Evolutionary conservation across 345 rosid genomes (phyloP).

Genomic region (Dipteronia sinensis): DNA sequence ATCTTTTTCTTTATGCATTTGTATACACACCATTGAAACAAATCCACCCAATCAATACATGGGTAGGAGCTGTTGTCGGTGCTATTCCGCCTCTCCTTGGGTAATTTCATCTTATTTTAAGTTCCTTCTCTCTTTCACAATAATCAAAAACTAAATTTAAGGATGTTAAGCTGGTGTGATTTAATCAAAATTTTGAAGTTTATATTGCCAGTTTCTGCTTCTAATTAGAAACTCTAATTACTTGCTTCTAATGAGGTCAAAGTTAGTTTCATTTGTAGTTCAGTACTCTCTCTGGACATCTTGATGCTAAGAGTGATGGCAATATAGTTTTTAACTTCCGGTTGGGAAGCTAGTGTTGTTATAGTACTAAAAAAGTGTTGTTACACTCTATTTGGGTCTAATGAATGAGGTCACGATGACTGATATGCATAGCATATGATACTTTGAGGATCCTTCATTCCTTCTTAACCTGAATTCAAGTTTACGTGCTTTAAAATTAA

Average conservation of each 20-base stretch:
- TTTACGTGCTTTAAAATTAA: not conserved
- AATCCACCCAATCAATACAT: slow-evolving; percentile 93
- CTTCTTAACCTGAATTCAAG: not conserved
- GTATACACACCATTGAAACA: slow-evolving; percentile 91
- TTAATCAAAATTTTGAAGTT: not conserved
- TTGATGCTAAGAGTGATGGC: not conserved
- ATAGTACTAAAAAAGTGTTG: not conserved
- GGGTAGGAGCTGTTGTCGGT: slow-evolving; percentile 99
- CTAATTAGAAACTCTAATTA: not conserved
- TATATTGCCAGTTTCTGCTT: not conserved
- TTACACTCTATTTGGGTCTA: not conserved
- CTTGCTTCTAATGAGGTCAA: not conserved
- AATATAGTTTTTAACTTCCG: not conserved
- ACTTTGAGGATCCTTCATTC: not conserved
- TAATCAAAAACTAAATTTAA: not conserved
- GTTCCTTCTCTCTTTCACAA: not conserved
- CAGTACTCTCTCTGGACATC: not conserved
- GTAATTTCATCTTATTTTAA: slow-evolving; percentile 41
- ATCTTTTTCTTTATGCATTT: slow-evolving; percentile 75
- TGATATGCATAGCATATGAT: not conserved
- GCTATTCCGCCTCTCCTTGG: slow-evolving; percentile 98
- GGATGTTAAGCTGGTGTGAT: not conserved
- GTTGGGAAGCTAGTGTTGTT: not conserved
- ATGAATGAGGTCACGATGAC: not conserved
- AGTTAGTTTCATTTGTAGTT: not conserved